These are phyloP conservation scores for Thielaviopsis ethacetica DNA, from an alignment of 2,329 filamentous ascomycete species.

Conservation along the genomic window DNA sequence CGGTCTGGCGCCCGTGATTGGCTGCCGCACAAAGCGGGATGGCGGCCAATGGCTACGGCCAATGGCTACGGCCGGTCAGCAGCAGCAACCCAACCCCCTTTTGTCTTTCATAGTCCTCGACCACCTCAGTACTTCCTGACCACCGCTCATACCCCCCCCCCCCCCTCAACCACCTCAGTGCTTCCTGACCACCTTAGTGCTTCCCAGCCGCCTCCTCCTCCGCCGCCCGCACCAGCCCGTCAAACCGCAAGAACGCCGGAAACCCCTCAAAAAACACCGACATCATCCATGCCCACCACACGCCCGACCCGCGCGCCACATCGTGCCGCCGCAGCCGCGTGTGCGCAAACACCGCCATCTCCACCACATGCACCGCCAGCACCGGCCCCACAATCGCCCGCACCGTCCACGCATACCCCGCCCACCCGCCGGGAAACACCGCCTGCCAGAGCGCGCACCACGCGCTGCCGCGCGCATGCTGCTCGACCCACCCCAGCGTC, in stretches of 20 bases:
- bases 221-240: conserved; percentile 27
- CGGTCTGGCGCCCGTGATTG: no score
- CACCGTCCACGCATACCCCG: conserved; percentile 41
- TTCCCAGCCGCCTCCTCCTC: conserved; percentile 26
- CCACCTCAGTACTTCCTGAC: no score
- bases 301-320: conserved; percentile 25
- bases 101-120: not conserved
- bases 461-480: conserved; percentile 33
- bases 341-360: conserved; percentile 39
- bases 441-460: conserved; percentile 33
- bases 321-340: conserved; percentile 30
- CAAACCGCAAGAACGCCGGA: conserved; percentile 28
- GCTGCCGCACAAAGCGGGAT: no score
- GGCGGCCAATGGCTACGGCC: no score
- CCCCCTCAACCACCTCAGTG: not conserved
- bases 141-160: not conserved
- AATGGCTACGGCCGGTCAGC: no score
- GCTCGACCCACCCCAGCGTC: not conserved
- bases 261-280: conserved; percentile 38
- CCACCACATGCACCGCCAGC: conserved; percentile 45
- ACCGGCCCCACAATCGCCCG: conserved; percentile 41
- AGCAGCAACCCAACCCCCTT: not conserved
- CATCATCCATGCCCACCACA: conserved; percentile 40
- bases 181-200: conserved; percentile 20
- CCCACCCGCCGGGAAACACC: conserved; percentile 37